Conservation (phyloP, 2,329 filamentous ascomycete species). For the Huntiella bhutanensis region DNA sequence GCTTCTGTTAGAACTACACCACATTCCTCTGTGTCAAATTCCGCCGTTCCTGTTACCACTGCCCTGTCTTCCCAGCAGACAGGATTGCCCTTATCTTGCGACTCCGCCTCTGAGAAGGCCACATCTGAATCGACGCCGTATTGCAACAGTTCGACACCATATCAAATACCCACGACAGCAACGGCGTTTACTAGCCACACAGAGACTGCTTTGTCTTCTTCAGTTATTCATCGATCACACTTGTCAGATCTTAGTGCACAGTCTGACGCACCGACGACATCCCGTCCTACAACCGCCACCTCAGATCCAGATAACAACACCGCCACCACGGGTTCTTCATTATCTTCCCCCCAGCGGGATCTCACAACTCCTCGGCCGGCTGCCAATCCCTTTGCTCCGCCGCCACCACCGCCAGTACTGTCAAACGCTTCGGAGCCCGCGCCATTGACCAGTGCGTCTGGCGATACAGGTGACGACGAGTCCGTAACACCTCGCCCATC, state of each 20-base stretch:
- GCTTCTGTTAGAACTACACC: constrained; percentile 37
- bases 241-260: background rate
- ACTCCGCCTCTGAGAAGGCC: background rate
- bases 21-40: constrained; percentile 13
- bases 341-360: constrained; percentile 2
- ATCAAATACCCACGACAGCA: background rate
- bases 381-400: constrained; percentile 2
- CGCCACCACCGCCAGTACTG: constrained; percentile 4
- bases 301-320: background rate
- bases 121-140: no score
- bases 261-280: background rate
- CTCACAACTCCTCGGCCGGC: background rate
- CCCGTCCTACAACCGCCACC: background rate
- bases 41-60: background rate
- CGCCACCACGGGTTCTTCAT: constrained; percentile 7
- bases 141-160: background rate
- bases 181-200: background rate
- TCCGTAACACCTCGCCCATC: constrained; percentile 9
- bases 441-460: constrained; percentile 3
- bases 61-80: constrained; percentile 7
- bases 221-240: background rate
- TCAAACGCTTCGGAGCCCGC: no score
- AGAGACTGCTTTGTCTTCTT: background rate
- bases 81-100: background rate
- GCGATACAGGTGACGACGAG: constrained; percentile 8